Evolutionary conservation across 164 flowering plant species (phyloP).

Genomic region (Magnolia sinica): DNA sequence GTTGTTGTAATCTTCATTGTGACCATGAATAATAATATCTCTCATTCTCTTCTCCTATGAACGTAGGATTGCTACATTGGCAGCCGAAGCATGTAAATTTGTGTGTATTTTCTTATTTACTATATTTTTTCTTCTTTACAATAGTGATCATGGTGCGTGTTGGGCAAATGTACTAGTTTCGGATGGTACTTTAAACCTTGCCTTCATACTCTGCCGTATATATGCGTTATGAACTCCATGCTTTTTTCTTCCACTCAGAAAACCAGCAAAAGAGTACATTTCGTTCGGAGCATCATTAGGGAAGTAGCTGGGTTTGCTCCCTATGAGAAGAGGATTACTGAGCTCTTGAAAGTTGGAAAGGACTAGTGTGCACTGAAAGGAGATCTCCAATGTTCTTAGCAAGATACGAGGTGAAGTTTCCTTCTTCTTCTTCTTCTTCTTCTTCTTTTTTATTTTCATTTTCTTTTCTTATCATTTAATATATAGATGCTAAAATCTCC

Average conservation of each 20-base stretch:
- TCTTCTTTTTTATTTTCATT: neutral
- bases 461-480: neutral
- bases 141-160: too few species aligned
- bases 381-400: constrained; percentile 43
- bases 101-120: too few species aligned
- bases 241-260: constrained; percentile 20
- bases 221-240: neutral
- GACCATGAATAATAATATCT: too few species aligned
- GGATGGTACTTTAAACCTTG: too few species aligned
- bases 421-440: too few species aligned
- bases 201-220: too few species aligned
- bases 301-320: constrained; percentile 51
- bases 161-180: too few species aligned
- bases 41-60: too few species aligned
- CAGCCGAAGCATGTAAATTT: too few species aligned
- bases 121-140: too few species aligned
- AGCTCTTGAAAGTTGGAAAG: constrained; percentile 43
- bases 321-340: constrained; percentile 44
- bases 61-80: too few species aligned
- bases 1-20: too few species aligned
- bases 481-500: neutral
- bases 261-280: constrained; percentile 38
- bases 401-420: constrained; percentile 31
- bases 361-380: constrained; percentile 44
- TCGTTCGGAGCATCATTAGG: constrained; percentile 31